Base-by-base conservation (phyloP, 202 grass and related monocot species). In the Carex sylvatica region DNA sequence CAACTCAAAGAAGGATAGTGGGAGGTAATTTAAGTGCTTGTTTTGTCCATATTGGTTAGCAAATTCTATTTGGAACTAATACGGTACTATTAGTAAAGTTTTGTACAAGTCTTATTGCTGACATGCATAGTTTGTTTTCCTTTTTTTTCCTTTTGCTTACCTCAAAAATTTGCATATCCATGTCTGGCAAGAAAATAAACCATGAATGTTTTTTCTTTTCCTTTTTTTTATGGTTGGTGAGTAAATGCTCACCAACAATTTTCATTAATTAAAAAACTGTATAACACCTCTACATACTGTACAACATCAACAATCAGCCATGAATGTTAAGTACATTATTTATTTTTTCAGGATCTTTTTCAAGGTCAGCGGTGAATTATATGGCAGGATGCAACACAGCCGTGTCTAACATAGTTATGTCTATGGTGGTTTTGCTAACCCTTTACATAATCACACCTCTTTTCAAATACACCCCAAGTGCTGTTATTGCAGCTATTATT, bases 391-490 rank as follows among this genome's bases (percentile, higher is more conserved):
- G 92, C 86, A 22, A 67, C 49, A 98, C 92, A 80, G 75, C 92
- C 20, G 52, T 93, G 16, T 95, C 95, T 61, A 98, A 98, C 85
- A 81, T 98, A 46, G 82, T 98, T 16, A 98, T 98, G 95, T 71
- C 95, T 9, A 83, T 71, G 30, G 84, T 95, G 16, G 92, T 98
- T 83, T 59, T 98, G 78, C 88, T 98, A 35, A 95, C 92, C 8
- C 60, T 98, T 42, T 3, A 82, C 33, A 35, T 93, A 79, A 93
- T 95, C 86, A 98, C 92, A 61, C 95, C 95, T 56, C 80, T 95
- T 80, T 98, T 98, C 84, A 93, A 95, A 79, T 95, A 95, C 84
- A 98, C 95, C 18, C 95, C 91, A 9, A 98, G 93, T 86, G 92
- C 95, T 31, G 92, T 95, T 56, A 88, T 98, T 80, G 36, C 96